Base-by-base conservation (phyloP, 2,329 filamentous ascomycete genomes). In the Acephala macrosclerotiorum region DNA sequence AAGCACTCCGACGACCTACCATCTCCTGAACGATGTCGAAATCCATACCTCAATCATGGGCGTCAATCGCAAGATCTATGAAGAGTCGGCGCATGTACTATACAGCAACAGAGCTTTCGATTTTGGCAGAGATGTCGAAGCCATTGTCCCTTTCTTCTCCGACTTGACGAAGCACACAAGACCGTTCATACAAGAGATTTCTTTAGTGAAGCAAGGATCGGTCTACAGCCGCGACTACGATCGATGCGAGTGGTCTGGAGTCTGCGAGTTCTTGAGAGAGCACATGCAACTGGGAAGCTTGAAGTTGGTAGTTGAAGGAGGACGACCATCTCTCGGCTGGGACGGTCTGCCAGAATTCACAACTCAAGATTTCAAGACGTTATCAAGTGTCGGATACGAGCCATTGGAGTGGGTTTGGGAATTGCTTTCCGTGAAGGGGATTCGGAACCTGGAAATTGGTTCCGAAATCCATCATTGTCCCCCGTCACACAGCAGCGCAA, bases 61-160 rank as follows among this genome's bases (percentile, higher is more conserved):
- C 58, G 79, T 78, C 22, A 83, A 79, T 71, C 78, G 79, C 47
- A 79, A 79, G 61, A 78, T 88, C 59, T 80, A 89, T 74, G 78
- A 80, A 65, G 87, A 90, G 74, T 83, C 84, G n/a, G 78, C 83
- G 3, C 80, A 84, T 64, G 74, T 86, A 18, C 78, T 90, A 3
- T 90, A 90, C 75, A 80, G 79, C 8, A 78, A 75, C 63, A 85
- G 88, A 73, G 79, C 79, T 0, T 89, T 90, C 74, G 83, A 85
- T 71, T 90, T 90, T 74, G 84, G 83, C 67, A 80, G 81, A 57
- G 81, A 87, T 75, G 80, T 90, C 68, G 87, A 90, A 75, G 85
- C 87, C 18, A 81, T 87, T 6, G 80, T 84, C 0, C 86, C 87
- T 0, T 90, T 90, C 73, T 78, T 90, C 45, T 78, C 79, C 36